phyloP scores from a whole-genome alignment of 176 grass and related monocot species.

The Phragmites australis region DNA sequence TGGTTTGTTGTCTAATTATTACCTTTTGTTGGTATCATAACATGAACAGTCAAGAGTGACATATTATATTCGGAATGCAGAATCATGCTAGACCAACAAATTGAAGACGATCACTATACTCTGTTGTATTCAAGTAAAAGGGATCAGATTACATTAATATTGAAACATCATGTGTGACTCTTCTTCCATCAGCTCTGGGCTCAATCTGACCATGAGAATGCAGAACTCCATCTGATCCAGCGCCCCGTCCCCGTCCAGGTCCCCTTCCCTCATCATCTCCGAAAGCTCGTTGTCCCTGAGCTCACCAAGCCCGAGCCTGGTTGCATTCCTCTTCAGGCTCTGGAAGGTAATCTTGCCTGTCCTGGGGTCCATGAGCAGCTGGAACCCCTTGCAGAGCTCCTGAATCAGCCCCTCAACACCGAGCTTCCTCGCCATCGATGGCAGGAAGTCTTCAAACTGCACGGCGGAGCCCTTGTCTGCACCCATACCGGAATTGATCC shows the following conservation, averaged over 20 bases:
- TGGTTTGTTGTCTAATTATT: not conserved
- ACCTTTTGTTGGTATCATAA: not conserved
- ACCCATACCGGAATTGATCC: not conserved
- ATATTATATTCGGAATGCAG: not conserved
- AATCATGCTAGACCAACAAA: not conserved
- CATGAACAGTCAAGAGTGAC: not conserved
- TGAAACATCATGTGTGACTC: slow-evolving; percentile 34
- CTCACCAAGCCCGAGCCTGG: slow-evolving; percentile 54
- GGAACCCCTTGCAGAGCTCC: slow-evolving; percentile 96
- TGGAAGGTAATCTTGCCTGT: slow-evolving; percentile 71
- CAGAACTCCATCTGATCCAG: slow-evolving; percentile 92
- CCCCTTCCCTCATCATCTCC: slow-evolving; percentile 79
- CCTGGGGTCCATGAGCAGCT: slow-evolving; percentile 72
- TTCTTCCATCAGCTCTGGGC: slow-evolving; percentile 73
- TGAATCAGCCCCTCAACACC: slow-evolving; percentile 69
- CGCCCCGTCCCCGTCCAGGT: slow-evolving; percentile 64
- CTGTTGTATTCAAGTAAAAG: slow-evolving; percentile 30
- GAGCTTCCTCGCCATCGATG: slow-evolving; percentile 73
- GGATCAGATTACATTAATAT: slow-evolving; percentile 19
- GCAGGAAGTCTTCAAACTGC: slow-evolving; percentile 74
- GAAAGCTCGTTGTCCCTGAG: slow-evolving; percentile 55
- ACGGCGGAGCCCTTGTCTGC: slow-evolving; percentile 21
- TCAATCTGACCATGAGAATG: slow-evolving; percentile 82
- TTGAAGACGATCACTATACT: not conserved
- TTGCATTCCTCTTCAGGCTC: slow-evolving; percentile 66